Conservation (phyloP, 306 rosid species). For the Abrus pulchellus region DNA sequence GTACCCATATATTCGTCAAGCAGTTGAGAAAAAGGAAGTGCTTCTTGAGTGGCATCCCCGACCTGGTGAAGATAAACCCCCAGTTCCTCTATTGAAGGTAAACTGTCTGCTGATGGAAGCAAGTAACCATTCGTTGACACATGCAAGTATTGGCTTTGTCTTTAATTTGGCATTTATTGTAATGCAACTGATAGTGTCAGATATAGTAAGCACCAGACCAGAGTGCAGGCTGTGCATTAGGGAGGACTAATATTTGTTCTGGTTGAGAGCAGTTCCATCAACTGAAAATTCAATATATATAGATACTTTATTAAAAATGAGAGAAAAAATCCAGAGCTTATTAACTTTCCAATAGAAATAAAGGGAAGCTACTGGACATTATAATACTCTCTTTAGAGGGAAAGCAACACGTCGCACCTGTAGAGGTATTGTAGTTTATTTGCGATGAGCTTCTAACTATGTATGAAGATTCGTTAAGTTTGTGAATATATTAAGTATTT, state of each 20-base stretch:
- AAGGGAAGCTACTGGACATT: not conserved
- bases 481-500: not conserved
- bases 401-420: not conserved
- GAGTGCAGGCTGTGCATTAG: not conserved
- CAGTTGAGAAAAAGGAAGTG: slow-evolving; percentile 74
- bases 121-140: slow-evolving; percentile 19
- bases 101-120: slow-evolving; percentile 15
- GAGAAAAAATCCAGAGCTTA: not conserved
- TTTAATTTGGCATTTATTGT: slow-evolving; percentile 13
- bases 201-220: not conserved
- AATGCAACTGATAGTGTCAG: slow-evolving; percentile 2
- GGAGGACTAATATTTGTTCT: slow-evolving; percentile 14
- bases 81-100: slow-evolving; percentile 95
- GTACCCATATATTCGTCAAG: slow-evolving; percentile 94
- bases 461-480: slow-evolving; percentile 2
- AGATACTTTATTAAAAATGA: not conserved
- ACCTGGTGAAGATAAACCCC: slow-evolving; percentile 96
- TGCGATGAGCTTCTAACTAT: slow-evolving; percentile 24
- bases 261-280: slow-evolving; percentile 7
- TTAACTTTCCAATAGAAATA: slow-evolving; percentile 9
- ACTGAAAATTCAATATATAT: not conserved
- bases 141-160: slow-evolving; percentile 1
- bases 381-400: slow-evolving; percentile 24
- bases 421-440: slow-evolving; percentile 10
- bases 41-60: slow-evolving; percentile 97